phyloP scores from a whole-genome alignment of 23 red algal genomes.

The Gracilaria gracilis region DNA sequence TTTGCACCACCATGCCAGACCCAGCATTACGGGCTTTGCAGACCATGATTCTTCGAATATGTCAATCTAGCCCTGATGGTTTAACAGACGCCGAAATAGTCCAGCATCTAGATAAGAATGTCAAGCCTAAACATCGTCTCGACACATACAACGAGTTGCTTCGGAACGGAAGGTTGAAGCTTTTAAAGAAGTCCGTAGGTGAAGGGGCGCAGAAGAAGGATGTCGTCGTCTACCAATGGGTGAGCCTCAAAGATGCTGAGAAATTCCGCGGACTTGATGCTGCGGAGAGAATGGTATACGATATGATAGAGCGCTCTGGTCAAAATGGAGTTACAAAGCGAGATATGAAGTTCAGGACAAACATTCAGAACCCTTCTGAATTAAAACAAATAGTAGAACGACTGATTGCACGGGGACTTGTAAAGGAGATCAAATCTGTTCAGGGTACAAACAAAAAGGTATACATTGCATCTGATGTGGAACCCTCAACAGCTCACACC shows the following conservation, averaged over 20 bases:
- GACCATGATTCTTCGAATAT: slow-evolving; percentile 21
- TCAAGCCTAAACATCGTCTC: slow-evolving; percentile 44
- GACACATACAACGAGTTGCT: slow-evolving; percentile 60
- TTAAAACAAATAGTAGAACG: slow-evolving; percentile 71
- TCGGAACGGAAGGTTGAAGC: slow-evolving; percentile 27
- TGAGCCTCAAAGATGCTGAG: slow-evolving; percentile 62
- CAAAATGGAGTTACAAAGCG: slow-evolving; percentile 54
- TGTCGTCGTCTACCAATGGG: slow-evolving; percentile 47
- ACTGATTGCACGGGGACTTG: slow-evolving; percentile 35
- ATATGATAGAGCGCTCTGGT: slow-evolving; percentile 41
- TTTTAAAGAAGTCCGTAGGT: slow-evolving; percentile 7
- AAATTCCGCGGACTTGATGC: slow-evolving; percentile 65
- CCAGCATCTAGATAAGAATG: slow-evolving; percentile 23
- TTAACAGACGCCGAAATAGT: slow-evolving; percentile 59
- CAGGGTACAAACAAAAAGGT: slow-evolving; percentile 70
- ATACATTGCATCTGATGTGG: slow-evolving; percentile 57
- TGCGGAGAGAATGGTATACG: slow-evolving; percentile 61
- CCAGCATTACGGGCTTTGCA: background rate
- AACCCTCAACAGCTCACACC: slow-evolving; percentile 60
- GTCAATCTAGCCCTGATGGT: slow-evolving; percentile 29
- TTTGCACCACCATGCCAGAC: slow-evolving; percentile 3
- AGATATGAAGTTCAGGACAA: slow-evolving; percentile 65
- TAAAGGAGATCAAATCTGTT: slow-evolving; percentile 75
- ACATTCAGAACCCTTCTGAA: slow-evolving; percentile 69
- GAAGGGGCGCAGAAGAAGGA: slow-evolving; percentile 28